Percentiles rank a stretch among this genome's conserved stretches.
phyloP scores from a whole-genome alignment of 148 eudicot genomes.

The Fallopia convolvulus region DNA sequence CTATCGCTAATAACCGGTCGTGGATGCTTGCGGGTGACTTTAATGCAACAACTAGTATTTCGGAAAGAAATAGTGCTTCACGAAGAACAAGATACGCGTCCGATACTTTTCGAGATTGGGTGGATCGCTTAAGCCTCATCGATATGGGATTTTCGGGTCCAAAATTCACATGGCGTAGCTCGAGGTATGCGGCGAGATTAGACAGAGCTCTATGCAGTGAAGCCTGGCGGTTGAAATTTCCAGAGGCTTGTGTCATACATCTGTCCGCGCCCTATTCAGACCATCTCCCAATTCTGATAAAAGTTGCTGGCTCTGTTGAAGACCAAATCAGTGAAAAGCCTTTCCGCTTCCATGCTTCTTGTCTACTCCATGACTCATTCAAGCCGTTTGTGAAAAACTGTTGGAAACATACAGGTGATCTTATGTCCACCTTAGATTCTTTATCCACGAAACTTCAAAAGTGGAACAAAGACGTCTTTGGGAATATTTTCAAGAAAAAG shows the following conservation, averaged over 20 bases:
- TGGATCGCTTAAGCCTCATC: neutral
- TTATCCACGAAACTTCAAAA: neutral
- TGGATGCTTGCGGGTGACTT: neutral
- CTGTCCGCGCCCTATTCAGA: neutral
- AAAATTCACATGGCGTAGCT: no score
- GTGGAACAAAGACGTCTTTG: neutral
- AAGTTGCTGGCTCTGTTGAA: rapidly evolving
- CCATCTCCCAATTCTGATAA: neutral
- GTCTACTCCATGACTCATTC: neutral
- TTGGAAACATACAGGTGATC: neutral
- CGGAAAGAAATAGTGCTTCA: no score
- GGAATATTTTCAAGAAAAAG: neutral
- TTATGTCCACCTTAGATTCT: neutral
- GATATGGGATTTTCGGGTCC: neutral
- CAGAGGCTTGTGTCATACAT: neutral
- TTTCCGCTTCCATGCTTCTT: neutral
- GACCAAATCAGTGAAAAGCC: neutral
- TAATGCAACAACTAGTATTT: neutral
- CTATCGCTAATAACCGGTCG: neutral
- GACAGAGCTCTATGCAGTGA: neutral
- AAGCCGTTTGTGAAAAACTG: neutral
- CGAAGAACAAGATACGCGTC: no score
- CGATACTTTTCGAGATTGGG: neutral
- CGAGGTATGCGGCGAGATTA: neutral
- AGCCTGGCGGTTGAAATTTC: neutral